Percentiles rank a stretch among this genome's conserved stretches.
These are phyloP conservation scores for Lasiodiplodia sp. DNA, from an alignment of 2,329 filamentous ascomycete genomes.

Conservation along the genomic window DNA sequence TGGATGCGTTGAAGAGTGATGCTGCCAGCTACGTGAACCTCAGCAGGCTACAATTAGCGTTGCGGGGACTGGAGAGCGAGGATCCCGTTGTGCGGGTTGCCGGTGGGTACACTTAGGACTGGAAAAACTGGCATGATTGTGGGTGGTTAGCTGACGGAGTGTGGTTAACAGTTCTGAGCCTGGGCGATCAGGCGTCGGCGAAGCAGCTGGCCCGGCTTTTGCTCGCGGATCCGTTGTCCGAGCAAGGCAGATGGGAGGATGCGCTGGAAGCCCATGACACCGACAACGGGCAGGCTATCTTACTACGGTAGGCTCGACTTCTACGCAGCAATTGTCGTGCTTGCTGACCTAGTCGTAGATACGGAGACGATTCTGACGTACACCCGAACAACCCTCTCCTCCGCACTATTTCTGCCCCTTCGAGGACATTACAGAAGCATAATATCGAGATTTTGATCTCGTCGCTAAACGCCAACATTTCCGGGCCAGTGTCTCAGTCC, in stretches of 20 bases:
- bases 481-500: conserved; percentile 39
- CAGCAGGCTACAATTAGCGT: conserved; percentile 74
- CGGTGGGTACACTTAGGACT: conserved; percentile 46
- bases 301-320: conserved; percentile 48
- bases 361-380: conserved; percentile 60
- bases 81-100: conserved; percentile 64
- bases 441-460: conserved; percentile 70
- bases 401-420: conserved; percentile 69
- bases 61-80: conserved; percentile 67
- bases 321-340: neutral
- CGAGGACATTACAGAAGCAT: conserved; percentile 65
- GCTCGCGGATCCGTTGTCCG: conserved; percentile 54
- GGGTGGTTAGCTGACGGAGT: conserved; percentile 31
- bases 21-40: conserved; percentile 70
- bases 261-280: conserved; percentile 43
- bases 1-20: conserved; percentile 67
- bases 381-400: conserved; percentile 60
- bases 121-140: neutral
- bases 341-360: conserved; percentile 48
- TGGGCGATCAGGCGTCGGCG: conserved; percentile 62
- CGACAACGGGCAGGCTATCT: conserved; percentile 47
- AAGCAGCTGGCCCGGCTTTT: conserved; percentile 71
- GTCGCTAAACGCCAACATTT: conserved; percentile 57
- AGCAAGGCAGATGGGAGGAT: conserved; percentile 54
- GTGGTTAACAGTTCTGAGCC: conserved; percentile 53